A percentile compares a stretch with the other conserved stretches of the same genome.
These are phyloP conservation scores for Clarireedia hainanense DNA, from an alignment of 2,329 filamentous ascomycete genomes.

Conservation along the genomic window DNA sequence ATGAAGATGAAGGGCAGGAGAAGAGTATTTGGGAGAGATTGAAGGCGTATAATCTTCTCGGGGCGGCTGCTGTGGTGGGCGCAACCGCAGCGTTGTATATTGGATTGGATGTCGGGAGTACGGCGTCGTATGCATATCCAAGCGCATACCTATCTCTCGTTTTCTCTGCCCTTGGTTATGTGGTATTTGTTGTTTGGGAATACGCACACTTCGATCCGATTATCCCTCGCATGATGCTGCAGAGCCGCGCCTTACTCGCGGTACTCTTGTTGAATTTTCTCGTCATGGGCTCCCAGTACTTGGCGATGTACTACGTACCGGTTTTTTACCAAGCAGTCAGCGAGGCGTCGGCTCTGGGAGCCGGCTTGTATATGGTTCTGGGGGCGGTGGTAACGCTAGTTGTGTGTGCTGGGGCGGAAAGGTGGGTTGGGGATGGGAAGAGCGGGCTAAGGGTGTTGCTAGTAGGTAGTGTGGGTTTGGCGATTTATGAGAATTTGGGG, in stretches of 20 bases:
- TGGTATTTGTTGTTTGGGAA: not conserved
- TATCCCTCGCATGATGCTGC: not conserved
- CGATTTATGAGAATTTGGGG: not conserved
- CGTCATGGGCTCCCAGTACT: not conserved
- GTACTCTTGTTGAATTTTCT: not conserved
- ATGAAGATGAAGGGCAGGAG: no score
- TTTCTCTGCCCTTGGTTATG: no score
- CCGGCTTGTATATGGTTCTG: not conserved
- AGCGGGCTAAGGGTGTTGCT: not conserved
- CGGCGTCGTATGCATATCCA: no score
- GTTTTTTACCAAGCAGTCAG: not conserved
- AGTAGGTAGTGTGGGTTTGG: not conserved
- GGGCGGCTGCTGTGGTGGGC: no score
- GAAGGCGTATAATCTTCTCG: no score
- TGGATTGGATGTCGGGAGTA: no score
- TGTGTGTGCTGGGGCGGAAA: not conserved
- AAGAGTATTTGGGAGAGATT: no score
- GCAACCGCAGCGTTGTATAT: no score
- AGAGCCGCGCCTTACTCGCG: not conserved
- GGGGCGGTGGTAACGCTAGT: not conserved
- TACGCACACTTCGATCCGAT: not conserved
- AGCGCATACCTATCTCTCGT: no score
- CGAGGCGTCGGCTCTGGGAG: not conserved
- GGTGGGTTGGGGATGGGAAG: not conserved
- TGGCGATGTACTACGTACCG: not conserved